Conservation (phyloP, 2,329 filamentous ascomycete species). For the Ophiostoma sp. region DNA sequence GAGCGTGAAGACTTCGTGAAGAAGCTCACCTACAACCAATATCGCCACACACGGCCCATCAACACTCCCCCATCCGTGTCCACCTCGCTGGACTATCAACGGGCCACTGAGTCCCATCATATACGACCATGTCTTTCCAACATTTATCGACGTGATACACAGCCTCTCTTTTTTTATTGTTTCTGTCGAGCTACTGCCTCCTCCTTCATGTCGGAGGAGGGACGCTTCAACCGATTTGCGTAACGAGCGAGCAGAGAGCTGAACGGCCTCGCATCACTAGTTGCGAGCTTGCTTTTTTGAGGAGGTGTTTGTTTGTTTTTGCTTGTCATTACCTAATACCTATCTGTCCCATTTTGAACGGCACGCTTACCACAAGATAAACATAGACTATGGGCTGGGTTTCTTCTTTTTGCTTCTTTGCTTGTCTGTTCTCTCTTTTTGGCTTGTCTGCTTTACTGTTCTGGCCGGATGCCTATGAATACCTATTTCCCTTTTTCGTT, state of each 20-base stretch:
- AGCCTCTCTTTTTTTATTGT: background rate
- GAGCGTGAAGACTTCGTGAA: constrained; percentile 28
- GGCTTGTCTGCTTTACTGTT: background rate
- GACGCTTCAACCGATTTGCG: background rate
- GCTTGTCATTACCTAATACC: background rate
- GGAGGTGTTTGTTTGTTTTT: background rate
- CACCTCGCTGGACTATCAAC: no score
- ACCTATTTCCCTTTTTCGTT: constrained; percentile 4
- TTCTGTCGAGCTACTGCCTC: background rate
- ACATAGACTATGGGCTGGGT: constrained; percentile 13
- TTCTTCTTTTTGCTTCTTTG: background rate
- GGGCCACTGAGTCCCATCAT: no score
- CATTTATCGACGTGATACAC: background rate
- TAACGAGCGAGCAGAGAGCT: background rate
- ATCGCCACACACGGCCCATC: background rate
- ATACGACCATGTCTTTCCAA: background rate
- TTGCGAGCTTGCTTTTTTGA: background rate
- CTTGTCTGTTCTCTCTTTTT: background rate
- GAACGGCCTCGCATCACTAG: background rate
- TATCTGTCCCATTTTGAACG: background rate
- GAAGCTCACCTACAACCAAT: background rate
- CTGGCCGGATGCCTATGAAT: constrained; percentile 8
- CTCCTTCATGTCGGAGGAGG: background rate
- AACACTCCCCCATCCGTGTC: background rate
- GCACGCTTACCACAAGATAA: background rate